phyloP scores from a whole-genome alignment of 2,329 filamentous ascomycete genomes.

The Shiraia sp. region DNA sequence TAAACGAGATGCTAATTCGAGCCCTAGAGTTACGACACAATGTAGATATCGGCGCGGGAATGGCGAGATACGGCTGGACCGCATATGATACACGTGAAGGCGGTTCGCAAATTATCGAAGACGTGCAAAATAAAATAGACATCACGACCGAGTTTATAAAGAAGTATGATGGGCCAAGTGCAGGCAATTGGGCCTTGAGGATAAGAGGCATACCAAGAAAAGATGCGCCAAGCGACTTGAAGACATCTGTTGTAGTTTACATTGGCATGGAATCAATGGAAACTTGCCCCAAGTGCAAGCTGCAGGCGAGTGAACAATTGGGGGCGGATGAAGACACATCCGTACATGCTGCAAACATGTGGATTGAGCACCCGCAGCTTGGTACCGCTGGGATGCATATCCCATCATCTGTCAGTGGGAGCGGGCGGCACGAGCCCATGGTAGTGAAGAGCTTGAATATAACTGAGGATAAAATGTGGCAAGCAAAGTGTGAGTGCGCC shows the following conservation, averaged over 20 bases:
- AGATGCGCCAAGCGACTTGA: slow-evolving; percentile 65
- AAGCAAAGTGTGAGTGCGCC: slow-evolving; percentile 64
- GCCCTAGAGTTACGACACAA: slow-evolving; percentile 73
- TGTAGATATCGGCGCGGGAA: slow-evolving; percentile 89
- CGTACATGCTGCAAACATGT: slow-evolving; percentile 66
- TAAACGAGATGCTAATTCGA: slow-evolving; percentile 8
- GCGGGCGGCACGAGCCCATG: slow-evolving; percentile 65
- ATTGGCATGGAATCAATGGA: slow-evolving; percentile 75
- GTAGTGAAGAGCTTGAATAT: slow-evolving; percentile 70
- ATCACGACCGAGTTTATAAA: slow-evolving; percentile 92
- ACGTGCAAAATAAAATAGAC: slow-evolving; percentile 81
- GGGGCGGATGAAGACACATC: slow-evolving; percentile 50
- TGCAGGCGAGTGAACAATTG: slow-evolving; percentile 63
- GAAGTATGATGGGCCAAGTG: slow-evolving; percentile 78
- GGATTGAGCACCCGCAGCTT: slow-evolving; percentile 69
- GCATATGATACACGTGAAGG: slow-evolving; percentile 87
- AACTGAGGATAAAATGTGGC: slow-evolving; percentile 73
- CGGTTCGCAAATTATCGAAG: slow-evolving; percentile 84
- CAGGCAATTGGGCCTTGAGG: slow-evolving; percentile 86
- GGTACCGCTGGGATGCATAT: slow-evolving; percentile 79
- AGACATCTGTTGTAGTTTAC: slow-evolving; percentile 81
- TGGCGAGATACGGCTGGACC: slow-evolving; percentile 95
- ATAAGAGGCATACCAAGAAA: slow-evolving; percentile 77
- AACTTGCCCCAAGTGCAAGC: slow-evolving; percentile 43
- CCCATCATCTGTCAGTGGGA: slow-evolving; percentile 61